These are phyloP conservation scores for Yamadazyma trypodendri DNA, from an alignment of 1,139 yeast species.

Conservation along the genomic window DNA sequence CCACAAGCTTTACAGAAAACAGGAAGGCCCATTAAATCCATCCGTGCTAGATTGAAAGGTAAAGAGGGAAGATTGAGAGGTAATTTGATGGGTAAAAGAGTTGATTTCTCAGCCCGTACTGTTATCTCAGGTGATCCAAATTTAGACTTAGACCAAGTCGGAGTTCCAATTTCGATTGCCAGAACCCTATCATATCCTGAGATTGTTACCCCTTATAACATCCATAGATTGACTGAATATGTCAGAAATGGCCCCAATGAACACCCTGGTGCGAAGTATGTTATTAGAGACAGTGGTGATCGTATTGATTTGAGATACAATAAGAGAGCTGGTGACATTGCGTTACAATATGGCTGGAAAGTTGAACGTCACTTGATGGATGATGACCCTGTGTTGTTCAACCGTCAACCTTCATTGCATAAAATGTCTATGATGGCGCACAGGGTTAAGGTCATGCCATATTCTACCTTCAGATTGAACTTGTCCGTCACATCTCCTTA, in stretches of 20 bases:
- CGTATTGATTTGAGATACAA: conserved; percentile 96
- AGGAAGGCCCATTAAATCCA: conserved; percentile 97
- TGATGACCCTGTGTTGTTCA: conserved; percentile 94
- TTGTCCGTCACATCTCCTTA: conserved; percentile 97
- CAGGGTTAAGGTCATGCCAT: conserved; percentile 97
- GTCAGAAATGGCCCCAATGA: conserved; percentile 98
- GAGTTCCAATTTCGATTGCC: conserved; percentile 96
- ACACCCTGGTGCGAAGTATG: conserved; percentile 99
- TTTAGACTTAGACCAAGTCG: conserved; percentile 95
- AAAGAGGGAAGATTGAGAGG: conserved; percentile 99
- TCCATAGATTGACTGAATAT: conserved; percentile 84
- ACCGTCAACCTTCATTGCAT: conserved; percentile 98
- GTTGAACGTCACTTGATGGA: conserved; percentile 98
- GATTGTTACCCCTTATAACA: conserved; percentile 95
- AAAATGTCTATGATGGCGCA: conserved; percentile 99
- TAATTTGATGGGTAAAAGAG: conserved; percentile 99
- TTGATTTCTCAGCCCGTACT: conserved; percentile 97
- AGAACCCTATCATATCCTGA: conserved; percentile 95
- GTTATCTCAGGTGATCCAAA: conserved; percentile 99
- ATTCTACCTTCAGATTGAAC: conserved; percentile 94
- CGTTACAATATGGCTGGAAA: conserved; percentile 97
- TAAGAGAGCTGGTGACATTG: conserved; percentile 97
- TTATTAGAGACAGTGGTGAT: conserved; percentile 96
- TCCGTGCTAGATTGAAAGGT: conserved; percentile 98
- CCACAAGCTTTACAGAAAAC: conserved; percentile 98